Percentiles rank a stretch among this genome's conserved stretches.
Conservation (phyloP, 108 stramenopile genomes). For the Nitzschia putrida region DNA sequence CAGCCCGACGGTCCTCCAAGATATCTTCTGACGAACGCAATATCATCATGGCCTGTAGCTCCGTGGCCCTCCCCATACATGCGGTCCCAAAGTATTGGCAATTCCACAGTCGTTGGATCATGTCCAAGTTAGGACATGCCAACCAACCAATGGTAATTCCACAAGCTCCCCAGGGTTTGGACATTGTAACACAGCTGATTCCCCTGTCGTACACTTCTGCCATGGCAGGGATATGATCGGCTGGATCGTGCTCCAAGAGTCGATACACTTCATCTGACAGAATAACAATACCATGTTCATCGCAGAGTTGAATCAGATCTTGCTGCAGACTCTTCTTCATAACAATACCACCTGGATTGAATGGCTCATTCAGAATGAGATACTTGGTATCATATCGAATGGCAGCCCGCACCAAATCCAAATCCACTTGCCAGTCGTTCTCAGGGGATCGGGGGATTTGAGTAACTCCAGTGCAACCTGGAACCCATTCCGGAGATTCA, state of each 20-base stretch:
- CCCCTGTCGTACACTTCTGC: slow-evolving; percentile 65
- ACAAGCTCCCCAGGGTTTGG: slow-evolving; percentile 83
- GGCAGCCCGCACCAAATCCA: slow-evolving; percentile 44
- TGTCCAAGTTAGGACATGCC: slow-evolving; percentile 47
- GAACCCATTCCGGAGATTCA: slow-evolving; percentile 56
- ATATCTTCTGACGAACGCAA: slow-evolving; percentile 53
- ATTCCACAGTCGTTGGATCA: slow-evolving; percentile 53
- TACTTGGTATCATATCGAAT: slow-evolving; percentile 58
- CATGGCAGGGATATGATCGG: slow-evolving; percentile 59
- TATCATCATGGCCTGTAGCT: slow-evolving; percentile 76
- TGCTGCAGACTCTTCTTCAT: slow-evolving; percentile 44
- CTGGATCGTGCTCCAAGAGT: slow-evolving; percentile 63
- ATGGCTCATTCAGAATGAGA: slow-evolving; percentile 73
- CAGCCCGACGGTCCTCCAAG: slow-evolving; percentile 41
- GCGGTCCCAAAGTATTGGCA: slow-evolving; percentile 80
- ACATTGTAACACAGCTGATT: slow-evolving; percentile 63
- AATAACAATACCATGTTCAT: slow-evolving; percentile 47
- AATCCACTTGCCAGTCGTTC: slow-evolving; percentile 69
- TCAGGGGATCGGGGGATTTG: slow-evolving; percentile 44
- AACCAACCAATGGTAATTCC: slow-evolving; percentile 80
- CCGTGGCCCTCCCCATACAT: slow-evolving; percentile 64
- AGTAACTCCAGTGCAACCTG: slow-evolving; percentile 40
- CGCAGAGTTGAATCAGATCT: slow-evolving; percentile 53
- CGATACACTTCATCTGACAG: slow-evolving; percentile 81
- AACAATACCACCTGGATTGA: slow-evolving; percentile 81